Conservation (phyloP, 495 filamentous ascomycete species). For the Astrothelium macrocarpum region DNA sequence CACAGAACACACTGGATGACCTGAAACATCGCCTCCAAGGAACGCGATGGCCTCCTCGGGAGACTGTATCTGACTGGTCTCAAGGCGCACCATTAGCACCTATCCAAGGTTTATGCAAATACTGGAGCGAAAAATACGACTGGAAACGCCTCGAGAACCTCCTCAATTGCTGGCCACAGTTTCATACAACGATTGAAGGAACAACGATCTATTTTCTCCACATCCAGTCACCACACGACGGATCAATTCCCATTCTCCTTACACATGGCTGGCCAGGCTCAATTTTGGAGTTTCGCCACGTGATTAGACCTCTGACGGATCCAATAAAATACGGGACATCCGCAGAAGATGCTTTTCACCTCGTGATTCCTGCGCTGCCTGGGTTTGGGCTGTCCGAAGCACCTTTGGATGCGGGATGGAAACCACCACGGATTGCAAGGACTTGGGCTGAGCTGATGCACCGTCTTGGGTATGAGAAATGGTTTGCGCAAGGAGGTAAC, state of each 20-base stretch:
- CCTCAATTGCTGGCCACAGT: not conserved
- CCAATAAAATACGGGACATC: not conserved
- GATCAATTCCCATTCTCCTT: not conserved
- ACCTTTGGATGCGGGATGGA: conserved; percentile 3
- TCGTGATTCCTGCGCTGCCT: conserved; percentile 6
- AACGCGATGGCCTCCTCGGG: not conserved
- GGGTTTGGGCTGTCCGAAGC: conserved; percentile 4
- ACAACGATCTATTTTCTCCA: conserved; percentile 3
- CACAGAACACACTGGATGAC: conserved; percentile 1
- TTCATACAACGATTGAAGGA: not conserved
- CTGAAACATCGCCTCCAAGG: not conserved
- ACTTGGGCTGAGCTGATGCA: conserved; percentile 9
- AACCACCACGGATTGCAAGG: not conserved
- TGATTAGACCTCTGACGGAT: not conserved
- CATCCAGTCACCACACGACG: not conserved
- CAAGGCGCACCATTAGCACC: not conserved
- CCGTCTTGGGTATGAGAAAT: conserved; percentile 6
- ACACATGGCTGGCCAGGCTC: conserved; percentile 9
- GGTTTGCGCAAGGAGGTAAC: conserved; percentile 8
- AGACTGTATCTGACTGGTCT: not conserved
- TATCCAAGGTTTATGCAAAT: not conserved
- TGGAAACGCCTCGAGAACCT: conserved; percentile 1
- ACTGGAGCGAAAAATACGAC: conserved; percentile 5
- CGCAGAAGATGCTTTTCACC: not conserved
- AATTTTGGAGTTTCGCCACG: conserved; percentile 3